These are phyloP conservation scores for Backusella morwellensis DNA, from an alignment of 192 early-diverging fungal species.

Conservation along the genomic window DNA sequence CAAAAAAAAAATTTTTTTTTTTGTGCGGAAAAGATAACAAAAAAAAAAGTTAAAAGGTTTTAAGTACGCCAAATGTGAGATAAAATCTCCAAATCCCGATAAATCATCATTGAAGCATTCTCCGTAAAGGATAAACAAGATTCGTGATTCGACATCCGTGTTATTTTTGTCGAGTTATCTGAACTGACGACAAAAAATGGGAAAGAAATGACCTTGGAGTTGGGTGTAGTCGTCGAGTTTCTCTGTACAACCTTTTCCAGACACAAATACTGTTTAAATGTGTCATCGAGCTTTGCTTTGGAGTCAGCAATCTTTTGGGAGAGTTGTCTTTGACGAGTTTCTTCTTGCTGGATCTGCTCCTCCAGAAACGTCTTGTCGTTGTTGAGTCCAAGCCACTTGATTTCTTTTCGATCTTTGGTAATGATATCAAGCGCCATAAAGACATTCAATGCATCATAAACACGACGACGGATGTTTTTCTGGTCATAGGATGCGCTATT, in stretches of 20 bases:
- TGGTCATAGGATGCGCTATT: slow-evolving; percentile 32
- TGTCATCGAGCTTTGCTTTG: background rate
- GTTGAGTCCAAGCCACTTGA: slow-evolving; percentile 52
- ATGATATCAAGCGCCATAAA: slow-evolving; percentile 63
- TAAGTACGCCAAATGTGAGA: slow-evolving; percentile 2
- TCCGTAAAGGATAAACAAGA: slow-evolving; percentile 5
- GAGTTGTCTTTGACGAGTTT: background rate
- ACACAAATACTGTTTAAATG: background rate
- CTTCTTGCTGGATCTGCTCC: slow-evolving; percentile 5
- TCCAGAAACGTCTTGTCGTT: background rate
- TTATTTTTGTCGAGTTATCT: background rate
- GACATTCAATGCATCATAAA: slow-evolving; percentile 70
- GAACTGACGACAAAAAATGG: slow-evolving; percentile 11
- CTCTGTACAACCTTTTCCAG: background rate
- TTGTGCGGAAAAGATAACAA: too few relatives aligned
- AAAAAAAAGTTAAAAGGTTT: background rate
- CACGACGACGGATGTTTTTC: slow-evolving; percentile 67
- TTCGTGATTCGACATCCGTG: background rate
- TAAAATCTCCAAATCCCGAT: slow-evolving; percentile 11
- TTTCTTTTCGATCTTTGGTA: slow-evolving; percentile 58
- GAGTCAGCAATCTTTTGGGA: background rate
- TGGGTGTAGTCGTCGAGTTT: background rate
- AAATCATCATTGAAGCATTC: background rate
- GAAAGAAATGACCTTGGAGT: background rate
- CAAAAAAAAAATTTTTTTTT: background rate